Evolutionary conservation across 2,329 filamentous ascomycete genomes (phyloP), one percentile per base, ranked within the genome.

Genomic region (Ophiostoma himal-ulmi): DNA sequence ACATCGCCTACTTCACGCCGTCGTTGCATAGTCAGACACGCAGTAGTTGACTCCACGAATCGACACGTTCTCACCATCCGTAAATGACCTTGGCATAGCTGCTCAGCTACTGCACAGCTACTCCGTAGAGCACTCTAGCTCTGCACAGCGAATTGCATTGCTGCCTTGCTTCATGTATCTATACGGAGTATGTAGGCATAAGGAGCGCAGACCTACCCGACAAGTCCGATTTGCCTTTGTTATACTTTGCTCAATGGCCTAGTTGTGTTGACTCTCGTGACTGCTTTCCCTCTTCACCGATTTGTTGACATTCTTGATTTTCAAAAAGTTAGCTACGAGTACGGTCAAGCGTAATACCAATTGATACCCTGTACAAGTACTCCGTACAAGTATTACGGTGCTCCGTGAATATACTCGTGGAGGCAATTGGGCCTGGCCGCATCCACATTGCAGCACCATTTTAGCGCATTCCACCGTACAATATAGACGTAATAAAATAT

Each of bases 391-490:
- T 48, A 30, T 30, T 30, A 48, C 44, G n/a, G 44, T 13, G 44
- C 44, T n/a, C 44, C 44, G 44, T n/a, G 13, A 39, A 13, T 10
- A n/a, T 20, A 48, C 14, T 20, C 44, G 14, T n/a, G 17, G 44
- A 48, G 44, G 44, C 20, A 48, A 39, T 11, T n/a, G 62, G 34
- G 34, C 37, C 22, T 36, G 34, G 26, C 13, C 17, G 34, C 34
- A 65, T 22, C 62, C 62, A 54, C 68, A 68, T 64, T 68, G 69
- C 72, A 67, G 34, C 70, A 67, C 72, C 70, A 70, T 71, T 70
- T 71, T 73, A 73, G 72, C 70, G 71, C 68, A 69, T 62, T 52
- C 34, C 57, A 62, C 41, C 52, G 52, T 22, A 57, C 52, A 57
- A 48, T 48, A 10, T 57, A 13, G 7, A n/a, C 17, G 4, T 3